Percentiles rank a stretch among this genome's conserved stretches.
phyloP scores from a whole-genome alignment of 148 eudicot species.

The Diospyros kaki region DNA sequence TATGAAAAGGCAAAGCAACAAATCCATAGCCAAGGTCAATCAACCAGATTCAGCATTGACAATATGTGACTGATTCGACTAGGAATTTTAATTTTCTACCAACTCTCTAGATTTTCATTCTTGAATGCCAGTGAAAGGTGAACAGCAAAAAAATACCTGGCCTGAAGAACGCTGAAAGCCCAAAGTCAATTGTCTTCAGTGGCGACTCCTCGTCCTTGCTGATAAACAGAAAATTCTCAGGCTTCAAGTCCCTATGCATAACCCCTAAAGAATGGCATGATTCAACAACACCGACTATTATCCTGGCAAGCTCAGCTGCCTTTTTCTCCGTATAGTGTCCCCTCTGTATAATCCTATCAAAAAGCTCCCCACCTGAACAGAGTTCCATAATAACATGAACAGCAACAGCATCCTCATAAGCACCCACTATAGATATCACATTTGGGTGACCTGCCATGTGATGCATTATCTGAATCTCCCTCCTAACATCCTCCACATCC shows the following conservation, averaged over 20 bases:
- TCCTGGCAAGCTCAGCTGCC: constrained; percentile 54
- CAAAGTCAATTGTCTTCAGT: no score
- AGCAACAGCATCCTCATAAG: constrained; percentile 66
- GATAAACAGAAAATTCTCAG: constrained; percentile 22
- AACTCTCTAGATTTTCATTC: no score
- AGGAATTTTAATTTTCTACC: no score
- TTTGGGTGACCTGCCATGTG: constrained; percentile 56
- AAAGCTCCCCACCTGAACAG: constrained; percentile 69
- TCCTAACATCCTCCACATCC: constrained; percentile 75
- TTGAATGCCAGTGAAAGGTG: no score
- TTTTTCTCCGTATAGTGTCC: constrained; percentile 71
- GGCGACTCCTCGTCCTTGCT: no score
- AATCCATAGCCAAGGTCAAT: no score
- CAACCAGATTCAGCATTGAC: no score
- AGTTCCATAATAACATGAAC: constrained; percentile 74
- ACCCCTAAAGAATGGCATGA: constrained; percentile 81
- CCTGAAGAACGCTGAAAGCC: no score
- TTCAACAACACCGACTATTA: constrained; percentile 68
- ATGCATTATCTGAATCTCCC: constrained; percentile 82
- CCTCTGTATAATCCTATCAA: constrained; percentile 67
- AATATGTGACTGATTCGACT: no score
- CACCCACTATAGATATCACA: constrained; percentile 60
- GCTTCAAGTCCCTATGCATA: constrained; percentile 81
- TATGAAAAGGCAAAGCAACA: no score
- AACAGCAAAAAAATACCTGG: no score